Conservation (phyloP, 495 filamentous ascomycete genomes). For the Hypoxylon perforatum region DNA sequence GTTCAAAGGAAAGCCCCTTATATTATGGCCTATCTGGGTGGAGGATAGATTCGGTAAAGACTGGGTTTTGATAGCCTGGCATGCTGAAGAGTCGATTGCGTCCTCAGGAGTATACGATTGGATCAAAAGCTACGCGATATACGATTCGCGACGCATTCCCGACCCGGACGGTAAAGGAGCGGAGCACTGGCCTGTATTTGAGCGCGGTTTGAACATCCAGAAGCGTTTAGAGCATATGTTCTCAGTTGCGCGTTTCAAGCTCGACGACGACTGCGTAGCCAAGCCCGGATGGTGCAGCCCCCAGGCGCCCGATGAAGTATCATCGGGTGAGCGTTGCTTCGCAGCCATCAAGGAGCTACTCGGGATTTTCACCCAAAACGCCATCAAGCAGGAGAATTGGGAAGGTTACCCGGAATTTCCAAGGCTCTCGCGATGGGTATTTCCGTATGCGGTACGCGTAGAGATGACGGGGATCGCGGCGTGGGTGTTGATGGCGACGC, state of each 20-base stretch:
- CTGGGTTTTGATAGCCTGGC: constrained; percentile 35
- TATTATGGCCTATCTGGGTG: constrained; percentile 43
- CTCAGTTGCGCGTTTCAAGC: constrained; percentile 1
- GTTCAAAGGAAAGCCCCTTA: constrained; percentile 32
- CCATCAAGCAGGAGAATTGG: constrained; percentile 1
- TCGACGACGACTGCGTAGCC: neutral
- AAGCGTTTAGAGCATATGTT: constrained; percentile 2
- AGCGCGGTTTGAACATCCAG: constrained; percentile 11
- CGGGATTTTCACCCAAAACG: neutral
- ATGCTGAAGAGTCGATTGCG: neutral
- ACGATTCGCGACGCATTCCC: constrained; percentile 46
- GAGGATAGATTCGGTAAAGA: constrained; percentile 43
- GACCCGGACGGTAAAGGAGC: no score
- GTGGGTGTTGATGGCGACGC: constrained; percentile 42
- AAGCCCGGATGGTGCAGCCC: constrained; percentile 11
- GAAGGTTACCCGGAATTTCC: constrained; percentile 7
- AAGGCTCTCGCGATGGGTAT: constrained; percentile 31
- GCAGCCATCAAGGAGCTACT: constrained; percentile 29
- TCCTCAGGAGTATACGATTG: constrained; percentile 2
- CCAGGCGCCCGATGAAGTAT: constrained; percentile 28
- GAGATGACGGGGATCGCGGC: constrained; percentile 46
- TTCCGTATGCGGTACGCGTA: constrained; percentile 36
- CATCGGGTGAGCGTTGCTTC: constrained; percentile 44
- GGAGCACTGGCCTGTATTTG: neutral
- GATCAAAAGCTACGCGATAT: constrained; percentile 6